Conservation (phyloP, 805 yeast species). For the Wickerhamomyces chambardii region DNA sequence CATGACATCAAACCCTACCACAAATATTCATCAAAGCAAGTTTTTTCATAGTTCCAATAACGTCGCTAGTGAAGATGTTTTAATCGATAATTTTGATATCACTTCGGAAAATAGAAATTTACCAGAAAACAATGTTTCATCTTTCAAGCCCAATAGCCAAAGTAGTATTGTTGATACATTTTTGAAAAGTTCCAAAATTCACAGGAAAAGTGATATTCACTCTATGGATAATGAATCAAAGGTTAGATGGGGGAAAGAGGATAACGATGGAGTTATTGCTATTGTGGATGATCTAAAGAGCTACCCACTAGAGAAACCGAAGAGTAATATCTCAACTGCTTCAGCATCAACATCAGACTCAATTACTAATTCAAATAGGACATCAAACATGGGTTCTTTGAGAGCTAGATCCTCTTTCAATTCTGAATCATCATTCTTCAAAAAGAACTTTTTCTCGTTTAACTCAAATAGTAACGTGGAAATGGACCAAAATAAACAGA, state of each 20-base stretch:
- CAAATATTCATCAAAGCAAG: conserved; percentile 11
- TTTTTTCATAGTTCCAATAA: conserved; percentile 12
- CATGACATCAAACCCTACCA: background rate
- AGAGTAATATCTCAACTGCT: conserved; percentile 3
- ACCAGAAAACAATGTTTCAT: background rate
- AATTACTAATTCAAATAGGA: conserved; percentile 11
- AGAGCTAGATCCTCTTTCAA: conserved; percentile 10
- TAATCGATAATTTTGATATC: background rate
- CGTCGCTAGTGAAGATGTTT: background rate
- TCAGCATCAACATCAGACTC: conserved; percentile 2
- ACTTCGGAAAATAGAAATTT: background rate
- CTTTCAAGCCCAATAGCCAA: background rate
- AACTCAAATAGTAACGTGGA: no score
- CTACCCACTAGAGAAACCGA: background rate
- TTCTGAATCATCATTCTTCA: conserved; percentile 17
- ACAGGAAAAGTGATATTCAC: no score
- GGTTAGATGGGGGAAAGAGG: conserved; percentile 10
- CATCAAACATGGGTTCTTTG: conserved; percentile 7
- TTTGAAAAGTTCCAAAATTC: conserved; percentile 11
- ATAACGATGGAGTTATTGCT: conserved; percentile 1
- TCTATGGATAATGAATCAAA: conserved; percentile 9
- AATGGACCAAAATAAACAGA: background rate
- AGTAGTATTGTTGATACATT: conserved; percentile 5
- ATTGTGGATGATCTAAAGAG: background rate
- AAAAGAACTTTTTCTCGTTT: conserved; percentile 24